Percentiles rank a stretch among this genome's conserved stretches.
These are phyloP conservation scores for Cinchona pubescens DNA, from an alignment of 257 asterid genomes.

Conservation along the genomic window DNA sequence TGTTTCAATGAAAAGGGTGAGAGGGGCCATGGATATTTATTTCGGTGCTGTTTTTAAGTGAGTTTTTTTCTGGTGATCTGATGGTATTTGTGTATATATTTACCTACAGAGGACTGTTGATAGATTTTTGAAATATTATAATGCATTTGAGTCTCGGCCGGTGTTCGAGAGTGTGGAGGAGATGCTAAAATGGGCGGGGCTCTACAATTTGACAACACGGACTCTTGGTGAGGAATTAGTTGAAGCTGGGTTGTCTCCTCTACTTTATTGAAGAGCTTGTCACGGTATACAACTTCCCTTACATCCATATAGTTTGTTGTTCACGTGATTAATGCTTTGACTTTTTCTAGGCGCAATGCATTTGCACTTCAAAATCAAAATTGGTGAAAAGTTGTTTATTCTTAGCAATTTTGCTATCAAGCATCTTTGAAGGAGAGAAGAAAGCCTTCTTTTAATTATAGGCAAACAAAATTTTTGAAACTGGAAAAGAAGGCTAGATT, in stretches of 20 bases:
- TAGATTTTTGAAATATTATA: slow-evolving; percentile 53
- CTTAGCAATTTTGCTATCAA: too few species aligned
- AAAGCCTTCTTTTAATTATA: too few species aligned
- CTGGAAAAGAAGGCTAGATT: neutral
- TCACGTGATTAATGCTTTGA: slow-evolving; percentile 8
- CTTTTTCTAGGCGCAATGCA: neutral
- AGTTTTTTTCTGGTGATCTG: neutral
- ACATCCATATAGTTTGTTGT: slow-evolving; percentile 4
- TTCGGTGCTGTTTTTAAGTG: too few species aligned
- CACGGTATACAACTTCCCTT: slow-evolving; percentile 50
- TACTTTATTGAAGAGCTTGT: slow-evolving; percentile 77
- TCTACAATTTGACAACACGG: slow-evolving; percentile 57
- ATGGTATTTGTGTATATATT: neutral
- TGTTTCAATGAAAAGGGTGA: too few species aligned
- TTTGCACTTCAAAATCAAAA: neutral
- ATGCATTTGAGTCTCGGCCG: slow-evolving; percentile 65
- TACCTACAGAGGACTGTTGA: slow-evolving; percentile 1
- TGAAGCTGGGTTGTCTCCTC: slow-evolving; percentile 52
- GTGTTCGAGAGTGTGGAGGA: slow-evolving; percentile 71
- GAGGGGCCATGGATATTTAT: too few species aligned
- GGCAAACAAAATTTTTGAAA: too few species aligned
- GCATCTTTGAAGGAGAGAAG: too few species aligned
- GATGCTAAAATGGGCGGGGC: slow-evolving; percentile 95
- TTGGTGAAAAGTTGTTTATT: too few species aligned
- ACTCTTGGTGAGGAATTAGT: slow-evolving; percentile 59